Base-by-base conservation (phyloP, 257 asterid species). In the Paulownia fortunei region DNA sequence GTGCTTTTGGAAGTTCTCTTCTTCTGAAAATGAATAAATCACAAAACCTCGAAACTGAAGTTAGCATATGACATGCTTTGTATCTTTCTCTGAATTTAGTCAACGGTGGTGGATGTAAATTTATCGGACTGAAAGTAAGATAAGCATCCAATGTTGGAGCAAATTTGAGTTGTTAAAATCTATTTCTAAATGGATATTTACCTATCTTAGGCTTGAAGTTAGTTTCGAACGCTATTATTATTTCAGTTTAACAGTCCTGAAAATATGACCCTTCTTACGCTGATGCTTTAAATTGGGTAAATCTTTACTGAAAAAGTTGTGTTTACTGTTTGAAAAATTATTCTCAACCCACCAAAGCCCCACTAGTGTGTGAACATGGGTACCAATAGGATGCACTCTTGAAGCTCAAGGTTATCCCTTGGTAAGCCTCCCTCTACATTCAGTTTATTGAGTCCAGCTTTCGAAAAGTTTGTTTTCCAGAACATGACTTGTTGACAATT, bases 1-100 rank as follows among this genome's bases (percentile, higher is more conserved):
- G 75, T 49, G 72, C 69, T 68, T 76, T 58, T 51, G 26, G 12
- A 70, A 69, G 54, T 41, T 59, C 46, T 30, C 70, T 59, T 60
- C 66, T 78, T 60, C 72, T 24, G 16, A 6, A 61, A 47, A 60
- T 39, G 37, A 37, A 24, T 39, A n/a, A 9, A 23, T 56, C 41
- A 21, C 1, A 23, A 13, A 26, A n/a, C 21, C 49, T 15, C 12
- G 21, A 0, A 8, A 3, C 24, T 32, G 18, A 32, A 46, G 30
- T 73, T 58, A 9, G 58, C 19, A 34, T 7, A 37, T 52, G 13
- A 58, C 47, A 46, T 30, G 19, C 8, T 59, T 3, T 24, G 18
- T 49, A 18, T 37, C 69, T 10, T 46, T 11, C 10, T 3, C 5
- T 62, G 30, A 64, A 18, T 30, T 21, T 27, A 16, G 13, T 37